Conservation (phyloP, 179 eudicot species). For the Heliamphora pulchella region DNA sequence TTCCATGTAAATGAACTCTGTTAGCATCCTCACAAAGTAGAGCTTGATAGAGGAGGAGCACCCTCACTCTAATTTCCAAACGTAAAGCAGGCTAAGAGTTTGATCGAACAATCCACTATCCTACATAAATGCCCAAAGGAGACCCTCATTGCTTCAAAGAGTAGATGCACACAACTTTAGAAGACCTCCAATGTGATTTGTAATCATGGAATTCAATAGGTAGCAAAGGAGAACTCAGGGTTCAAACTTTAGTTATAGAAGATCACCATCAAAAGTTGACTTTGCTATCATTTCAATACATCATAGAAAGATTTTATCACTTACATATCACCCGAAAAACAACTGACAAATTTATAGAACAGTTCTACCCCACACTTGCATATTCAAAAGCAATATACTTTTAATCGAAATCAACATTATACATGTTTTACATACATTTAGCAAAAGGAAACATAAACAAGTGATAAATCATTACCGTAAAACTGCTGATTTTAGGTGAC, state of each 20-base stretch:
- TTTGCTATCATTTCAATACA: not conserved
- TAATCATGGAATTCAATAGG: not conserved
- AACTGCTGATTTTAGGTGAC: conserved; percentile 57
- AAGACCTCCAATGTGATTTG: not conserved
- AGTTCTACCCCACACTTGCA: not conserved
- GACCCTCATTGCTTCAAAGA: not conserved
- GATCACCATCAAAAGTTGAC: not conserved
- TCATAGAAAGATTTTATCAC: not conserved
- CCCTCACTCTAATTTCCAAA: not conserved
- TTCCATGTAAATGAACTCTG: too few relatives aligned
- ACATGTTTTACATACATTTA: not conserved
- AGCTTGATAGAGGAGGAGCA: too few relatives aligned
- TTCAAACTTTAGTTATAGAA: too few relatives aligned
- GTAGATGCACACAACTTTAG: not conserved
- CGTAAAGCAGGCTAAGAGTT: not conserved
- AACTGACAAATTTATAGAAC: not conserved
- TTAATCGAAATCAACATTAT: not conserved
- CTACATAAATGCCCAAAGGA: not conserved
- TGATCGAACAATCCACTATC: not conserved
- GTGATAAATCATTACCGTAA: conserved; percentile 33
- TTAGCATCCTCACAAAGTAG: too few relatives aligned
- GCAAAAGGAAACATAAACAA: conserved; percentile 10
- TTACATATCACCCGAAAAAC: not conserved
- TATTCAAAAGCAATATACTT: not conserved
- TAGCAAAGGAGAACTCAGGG: not conserved